Conservation (phyloP, 225 moss, liverwort and hornwort species). For the Physcomitrellopsis africana region DNA sequence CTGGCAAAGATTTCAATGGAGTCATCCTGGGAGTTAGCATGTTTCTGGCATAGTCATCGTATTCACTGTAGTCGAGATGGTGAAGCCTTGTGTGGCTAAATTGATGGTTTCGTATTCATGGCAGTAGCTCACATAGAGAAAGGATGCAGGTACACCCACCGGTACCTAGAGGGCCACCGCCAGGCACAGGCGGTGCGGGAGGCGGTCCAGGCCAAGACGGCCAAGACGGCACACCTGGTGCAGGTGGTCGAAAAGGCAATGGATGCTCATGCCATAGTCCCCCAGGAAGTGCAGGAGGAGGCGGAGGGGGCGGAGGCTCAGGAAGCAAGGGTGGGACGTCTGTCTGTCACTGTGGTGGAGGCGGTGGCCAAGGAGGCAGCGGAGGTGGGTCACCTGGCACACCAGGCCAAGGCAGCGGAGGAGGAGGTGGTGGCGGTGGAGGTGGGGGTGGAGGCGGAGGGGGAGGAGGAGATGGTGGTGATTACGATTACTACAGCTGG, state of each 20-base stretch:
- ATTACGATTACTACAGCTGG: slow-evolving; percentile 50
- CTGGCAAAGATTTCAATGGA: too few species aligned
- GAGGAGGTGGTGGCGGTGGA: slow-evolving; percentile 14
- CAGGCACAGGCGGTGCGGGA: slow-evolving; percentile 52
- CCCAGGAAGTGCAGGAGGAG: slow-evolving; percentile 10
- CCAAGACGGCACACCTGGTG: slow-evolving; percentile 39
- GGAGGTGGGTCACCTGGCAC: slow-evolving; percentile 15
- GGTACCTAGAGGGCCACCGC: slow-evolving; percentile 9
- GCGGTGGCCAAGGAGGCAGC: slow-evolving; percentile 30
- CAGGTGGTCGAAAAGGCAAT: neutral
- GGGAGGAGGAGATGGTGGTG: slow-evolving; percentile 17
- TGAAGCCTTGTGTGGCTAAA: too few species aligned
- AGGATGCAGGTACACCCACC: neutral
- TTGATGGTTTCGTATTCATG: neutral
- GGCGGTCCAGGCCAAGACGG: slow-evolving; percentile 45
- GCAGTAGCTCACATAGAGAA: neutral
- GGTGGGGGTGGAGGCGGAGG: neutral
- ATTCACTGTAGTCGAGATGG: too few species aligned
- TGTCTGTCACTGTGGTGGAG: slow-evolving; percentile 49
- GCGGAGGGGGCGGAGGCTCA: slow-evolving; percentile 32
- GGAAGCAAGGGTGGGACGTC: slow-evolving; percentile 39
- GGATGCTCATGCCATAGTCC: slow-evolving; percentile 44
- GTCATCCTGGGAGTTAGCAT: too few species aligned
- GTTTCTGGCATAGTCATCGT: too few species aligned
- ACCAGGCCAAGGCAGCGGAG: neutral